Base-by-base conservation (phyloP, 352 stramenopile species). In the Phytophthora aleatoria region DNA sequence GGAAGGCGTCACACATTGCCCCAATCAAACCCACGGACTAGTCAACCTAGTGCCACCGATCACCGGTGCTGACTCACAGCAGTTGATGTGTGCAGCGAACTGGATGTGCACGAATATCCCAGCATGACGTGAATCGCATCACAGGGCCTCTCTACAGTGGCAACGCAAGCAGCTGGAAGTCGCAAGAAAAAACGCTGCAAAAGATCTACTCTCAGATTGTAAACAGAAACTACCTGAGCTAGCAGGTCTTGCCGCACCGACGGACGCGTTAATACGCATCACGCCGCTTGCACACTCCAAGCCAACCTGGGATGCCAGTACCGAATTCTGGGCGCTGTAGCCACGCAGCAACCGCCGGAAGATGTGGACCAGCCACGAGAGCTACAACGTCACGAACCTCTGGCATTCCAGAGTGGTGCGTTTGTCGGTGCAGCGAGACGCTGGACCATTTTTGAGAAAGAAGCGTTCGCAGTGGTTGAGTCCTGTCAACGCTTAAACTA, bases 391-490 rank as follows among this genome's bases (percentile, higher is more conserved):
- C 33, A 38, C 12, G 33, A 38, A 11, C 8, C 36, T 13, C 9
- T 30, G 9, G 54, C 43, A 5, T 61, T 54, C 1, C 16, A 64
- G 5, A 58, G 57, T 49, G 63, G 49, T 0, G n/a, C n/a, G 6
- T 71, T 61, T 15, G 35, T 48, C 9, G 44, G 45, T 13, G 53
- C 51, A 9, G 3, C 50, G 31, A 13, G 16, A 3, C 50, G 54
- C 1, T 66, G 48, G 63, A 15, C 24, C 13, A 48, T 50, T 10
- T 53, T 66, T 15, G 63, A 52, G 20, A 68, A 64, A 33, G 47
- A 64, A 48, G 61, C 61, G 0, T 64, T 51, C 24, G 43, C 43
- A 0, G 57, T 69, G 3, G 45, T 60, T 6, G 44, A 39, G 20
- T n/a, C 38, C 12, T 39, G 13, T 30, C 30, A 15, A 28, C 38